Percentiles rank a stretch among this genome's conserved stretches.
Conservation (phyloP, 176 grass and related monocot species). For the Oryza meridionalis region DNA sequence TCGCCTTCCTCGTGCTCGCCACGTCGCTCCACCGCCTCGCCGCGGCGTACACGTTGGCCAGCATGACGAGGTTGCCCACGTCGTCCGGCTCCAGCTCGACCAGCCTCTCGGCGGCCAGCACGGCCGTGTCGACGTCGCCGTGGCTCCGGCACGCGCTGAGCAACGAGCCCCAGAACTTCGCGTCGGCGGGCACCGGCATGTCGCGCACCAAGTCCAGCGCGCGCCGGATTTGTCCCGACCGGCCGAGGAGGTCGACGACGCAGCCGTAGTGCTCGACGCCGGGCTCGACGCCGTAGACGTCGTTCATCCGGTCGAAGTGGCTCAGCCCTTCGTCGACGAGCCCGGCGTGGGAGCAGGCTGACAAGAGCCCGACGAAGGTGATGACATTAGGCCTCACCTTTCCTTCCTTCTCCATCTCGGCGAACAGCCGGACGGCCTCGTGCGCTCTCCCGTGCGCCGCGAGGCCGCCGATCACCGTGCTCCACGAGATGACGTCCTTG, state of each 20-base stretch:
- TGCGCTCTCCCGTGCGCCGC: constrained; percentile 55
- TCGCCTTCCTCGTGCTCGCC: constrained; percentile 49
- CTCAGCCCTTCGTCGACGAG: constrained; percentile 52
- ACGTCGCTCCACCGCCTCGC: constrained; percentile 52
- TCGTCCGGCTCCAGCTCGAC: constrained; percentile 54
- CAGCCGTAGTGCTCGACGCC: constrained; percentile 72
- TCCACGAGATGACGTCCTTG: constrained; percentile 73
- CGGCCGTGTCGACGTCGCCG: constrained; percentile 46
- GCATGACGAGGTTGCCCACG: constrained; percentile 58
- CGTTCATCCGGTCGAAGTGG: constrained; percentile 57
- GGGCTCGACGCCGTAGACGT: constrained; percentile 33
- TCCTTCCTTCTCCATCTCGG: constrained; percentile 48
- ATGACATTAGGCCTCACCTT: constrained; percentile 55
- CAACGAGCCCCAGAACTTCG: constrained; percentile 67
- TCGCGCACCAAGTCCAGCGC: constrained; percentile 31
- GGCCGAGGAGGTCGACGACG: constrained; percentile 55
- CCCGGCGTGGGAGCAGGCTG: constrained; percentile 66
- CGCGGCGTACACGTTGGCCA: constrained; percentile 56
- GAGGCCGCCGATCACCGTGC: constrained; percentile 53
- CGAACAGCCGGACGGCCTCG: constrained; percentile 52
- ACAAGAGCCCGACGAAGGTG: constrained; percentile 62
- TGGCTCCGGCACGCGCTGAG: constrained; percentile 61
- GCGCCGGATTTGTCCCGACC: constrained; percentile 35
- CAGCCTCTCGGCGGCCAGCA: constrained; percentile 45
- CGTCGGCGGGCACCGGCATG: constrained; percentile 56